A percentile compares a stretch with the other conserved stretches of the same genome.
phyloP scores from a whole-genome alignment of 2,329 filamentous ascomycete species.

The Dryadomyces quercivorus region DNA sequence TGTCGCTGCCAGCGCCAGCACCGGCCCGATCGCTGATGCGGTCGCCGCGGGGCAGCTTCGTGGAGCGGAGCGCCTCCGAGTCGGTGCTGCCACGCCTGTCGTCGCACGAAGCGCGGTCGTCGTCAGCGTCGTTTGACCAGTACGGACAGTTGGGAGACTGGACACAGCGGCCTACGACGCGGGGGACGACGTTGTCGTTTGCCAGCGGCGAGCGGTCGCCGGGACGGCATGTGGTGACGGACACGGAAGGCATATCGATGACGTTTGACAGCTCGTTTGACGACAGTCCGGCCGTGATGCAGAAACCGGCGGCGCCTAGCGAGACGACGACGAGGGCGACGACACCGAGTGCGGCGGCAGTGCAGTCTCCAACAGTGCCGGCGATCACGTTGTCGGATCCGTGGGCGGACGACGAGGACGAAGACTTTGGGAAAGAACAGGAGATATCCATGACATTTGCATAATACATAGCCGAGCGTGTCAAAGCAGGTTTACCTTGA shows the following conservation, averaged over 20 bases:
- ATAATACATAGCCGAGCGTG: constrained; percentile 19
- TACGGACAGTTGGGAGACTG: constrained; percentile 13
- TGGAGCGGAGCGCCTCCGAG: neutral
- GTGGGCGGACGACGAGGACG: constrained; percentile 54
- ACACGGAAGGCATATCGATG: constrained; percentile 50
- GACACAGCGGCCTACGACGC: constrained; percentile 12
- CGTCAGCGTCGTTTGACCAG: constrained; percentile 18
- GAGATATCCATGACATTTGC: constrained; percentile 78
- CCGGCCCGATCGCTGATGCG: constrained; percentile 17
- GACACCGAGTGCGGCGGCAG: neutral
- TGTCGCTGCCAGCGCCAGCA: constrained; percentile 16
- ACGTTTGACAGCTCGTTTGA: constrained; percentile 57
- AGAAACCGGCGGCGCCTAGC: constrained; percentile 14
- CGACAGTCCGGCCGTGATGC: constrained; percentile 15
- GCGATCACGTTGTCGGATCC: constrained; percentile 43
- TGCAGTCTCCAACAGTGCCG: constrained; percentile 32
- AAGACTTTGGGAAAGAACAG: constrained; percentile 59
- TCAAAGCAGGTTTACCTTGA: no score
- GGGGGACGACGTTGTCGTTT: neutral
- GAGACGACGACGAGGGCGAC: constrained; percentile 12
- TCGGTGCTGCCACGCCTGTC: constrained; percentile 6
- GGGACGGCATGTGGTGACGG: constrained; percentile 13
- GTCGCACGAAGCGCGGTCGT: constrained; percentile 3
- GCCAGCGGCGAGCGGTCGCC: neutral
- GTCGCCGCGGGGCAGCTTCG: constrained; percentile 17